Conservation (phyloP, 208 protist genomes). For the Crithidia expoeki region DNA sequence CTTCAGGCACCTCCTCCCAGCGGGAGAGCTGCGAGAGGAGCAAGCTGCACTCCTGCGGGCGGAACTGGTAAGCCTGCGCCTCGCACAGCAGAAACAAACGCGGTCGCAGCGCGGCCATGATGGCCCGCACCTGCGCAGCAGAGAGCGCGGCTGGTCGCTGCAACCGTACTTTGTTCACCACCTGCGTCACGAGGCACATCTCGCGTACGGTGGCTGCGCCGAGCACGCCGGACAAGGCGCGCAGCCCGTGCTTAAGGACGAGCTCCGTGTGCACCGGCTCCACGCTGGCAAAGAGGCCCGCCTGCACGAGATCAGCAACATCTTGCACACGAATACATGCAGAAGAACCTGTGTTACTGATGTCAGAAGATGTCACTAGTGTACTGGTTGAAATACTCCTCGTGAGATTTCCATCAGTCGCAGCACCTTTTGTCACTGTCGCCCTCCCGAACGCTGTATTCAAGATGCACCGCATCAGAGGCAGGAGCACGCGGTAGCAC, state of each 20-base stretch:
- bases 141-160: conserved; percentile 18
- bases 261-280: conserved; percentile 19
- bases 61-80: conserved; percentile 46
- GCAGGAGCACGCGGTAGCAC: conserved; percentile 30
- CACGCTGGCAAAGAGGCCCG: conserved; percentile 15
- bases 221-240: conserved; percentile 14
- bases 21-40: conserved; percentile 62
- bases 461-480: conserved; percentile 15
- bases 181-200: conserved; percentile 42
- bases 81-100: conserved; percentile 56
- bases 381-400: neutral
- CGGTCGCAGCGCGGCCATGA: conserved; percentile 57
- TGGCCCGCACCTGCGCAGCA: conserved; percentile 24
- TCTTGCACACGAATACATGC: conserved; percentile 14
- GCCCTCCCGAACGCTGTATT: neutral
- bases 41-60: conserved; percentile 63
- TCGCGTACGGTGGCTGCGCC: conserved; percentile 44
- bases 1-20: conserved; percentile 49
- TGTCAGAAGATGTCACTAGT: neutral
- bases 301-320: conserved; percentile 24
- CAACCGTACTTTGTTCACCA: conserved; percentile 44
- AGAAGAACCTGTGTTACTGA: neutral
- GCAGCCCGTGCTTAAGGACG: conserved; percentile 20
- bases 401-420: neutral
- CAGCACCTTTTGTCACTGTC: neutral